Evolutionary conservation across 1,284 basidiomycete genomes (phyloP).

Genomic region (Leccinum griseonigrum): DNA sequence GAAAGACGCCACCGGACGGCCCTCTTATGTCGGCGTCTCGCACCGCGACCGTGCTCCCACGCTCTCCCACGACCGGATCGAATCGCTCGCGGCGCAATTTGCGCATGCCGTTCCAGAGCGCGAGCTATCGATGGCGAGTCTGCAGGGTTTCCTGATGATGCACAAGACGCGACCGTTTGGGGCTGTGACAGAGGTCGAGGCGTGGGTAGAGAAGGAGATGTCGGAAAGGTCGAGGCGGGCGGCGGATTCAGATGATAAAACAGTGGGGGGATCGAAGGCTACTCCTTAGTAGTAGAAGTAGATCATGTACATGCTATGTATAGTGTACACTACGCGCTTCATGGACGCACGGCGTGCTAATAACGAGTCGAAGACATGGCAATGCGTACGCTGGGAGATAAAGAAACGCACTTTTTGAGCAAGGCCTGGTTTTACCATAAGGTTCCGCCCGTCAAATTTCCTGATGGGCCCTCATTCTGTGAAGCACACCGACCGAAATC

Average conservation of each 20-base stretch:
- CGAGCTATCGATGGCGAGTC: conserved; percentile 67
- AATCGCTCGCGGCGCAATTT: conserved; percentile 55
- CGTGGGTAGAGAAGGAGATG: conserved; percentile 48
- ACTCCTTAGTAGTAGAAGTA: background rate
- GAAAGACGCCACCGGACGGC: background rate
- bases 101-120: conserved; percentile 57
- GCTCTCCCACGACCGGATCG: conserved; percentile 36
- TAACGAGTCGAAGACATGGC: background rate
- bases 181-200: conserved; percentile 46
- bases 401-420: background rate
- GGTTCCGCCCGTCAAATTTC: too few species aligned
- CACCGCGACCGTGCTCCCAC: conserved; percentile 34
- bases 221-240: background rate
- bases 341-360: background rate
- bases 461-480: too few species aligned
- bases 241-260: background rate
- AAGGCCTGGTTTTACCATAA: background rate
- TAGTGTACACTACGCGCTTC: background rate
- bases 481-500: too few species aligned
- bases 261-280: background rate
- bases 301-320: background rate
- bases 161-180: conserved; percentile 61
- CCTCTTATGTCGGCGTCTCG: conserved; percentile 28
- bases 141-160: conserved; percentile 75
- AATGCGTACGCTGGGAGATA: background rate